phyloP scores from a whole-genome alignment of 495 filamentous ascomycete species.

The Penicillium soppii region DNA sequence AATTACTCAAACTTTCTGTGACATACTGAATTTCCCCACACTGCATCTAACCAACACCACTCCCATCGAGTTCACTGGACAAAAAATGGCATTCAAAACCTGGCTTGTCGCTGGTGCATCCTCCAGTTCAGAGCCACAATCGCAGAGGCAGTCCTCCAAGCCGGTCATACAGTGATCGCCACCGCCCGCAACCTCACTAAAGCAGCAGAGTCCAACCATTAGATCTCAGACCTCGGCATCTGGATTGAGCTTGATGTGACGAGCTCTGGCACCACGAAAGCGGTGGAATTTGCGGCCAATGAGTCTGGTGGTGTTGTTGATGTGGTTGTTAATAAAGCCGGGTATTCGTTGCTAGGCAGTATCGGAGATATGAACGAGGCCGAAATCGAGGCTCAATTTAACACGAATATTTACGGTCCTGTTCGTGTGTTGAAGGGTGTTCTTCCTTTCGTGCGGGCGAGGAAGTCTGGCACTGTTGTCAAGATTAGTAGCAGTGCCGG shows the following conservation, averaged over 20 bases:
- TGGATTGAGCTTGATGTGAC: slow-evolving; percentile 45
- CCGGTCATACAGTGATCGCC: slow-evolving; percentile 50
- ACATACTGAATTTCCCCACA: too few relatives aligned
- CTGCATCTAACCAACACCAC: too few relatives aligned
- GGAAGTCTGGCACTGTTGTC: slow-evolving; percentile 40
- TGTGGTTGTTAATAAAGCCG: slow-evolving; percentile 35
- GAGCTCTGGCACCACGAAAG: slow-evolving; percentile 18
- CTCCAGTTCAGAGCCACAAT: slow-evolving; percentile 48
- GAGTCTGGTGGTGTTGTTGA: slow-evolving; percentile 17
- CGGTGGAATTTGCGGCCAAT: slow-evolving; percentile 15
- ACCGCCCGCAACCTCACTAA: slow-evolving; percentile 43
- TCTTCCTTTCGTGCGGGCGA: slow-evolving; percentile 47
- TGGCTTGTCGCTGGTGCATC: slow-evolving; percentile 54
- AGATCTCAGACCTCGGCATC: slow-evolving; percentile 12
- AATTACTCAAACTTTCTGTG: too few relatives aligned
- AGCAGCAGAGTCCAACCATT: slow-evolving; percentile 17
- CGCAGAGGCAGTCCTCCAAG: slow-evolving; percentile 38
- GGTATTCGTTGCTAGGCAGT: slow-evolving; percentile 24
- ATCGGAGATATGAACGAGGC: slow-evolving; percentile 25
- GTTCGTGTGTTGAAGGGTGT: slow-evolving; percentile 45
- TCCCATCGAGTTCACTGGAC: too few relatives aligned
- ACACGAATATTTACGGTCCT: slow-evolving; percentile 49
- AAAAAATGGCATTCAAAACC: neutral
- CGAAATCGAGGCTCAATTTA: slow-evolving; percentile 21
- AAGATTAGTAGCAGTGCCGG: slow-evolving; percentile 49